Base-by-base conservation (phyloP, 164 flowering plant genomes). In the Piper longum region DNA sequence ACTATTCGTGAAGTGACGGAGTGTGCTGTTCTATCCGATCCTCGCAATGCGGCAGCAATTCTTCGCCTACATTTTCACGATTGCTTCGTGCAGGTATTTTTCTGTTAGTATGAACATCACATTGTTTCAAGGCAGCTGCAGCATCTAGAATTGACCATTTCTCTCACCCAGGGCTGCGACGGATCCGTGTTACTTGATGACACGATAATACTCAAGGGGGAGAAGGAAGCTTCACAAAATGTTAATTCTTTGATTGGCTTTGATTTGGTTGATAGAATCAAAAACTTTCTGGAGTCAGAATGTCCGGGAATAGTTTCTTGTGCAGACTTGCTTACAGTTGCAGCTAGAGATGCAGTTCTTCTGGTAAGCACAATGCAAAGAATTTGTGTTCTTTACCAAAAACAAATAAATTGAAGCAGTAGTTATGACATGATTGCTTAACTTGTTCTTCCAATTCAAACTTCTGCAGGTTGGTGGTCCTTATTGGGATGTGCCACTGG, bases 301-400 rank as follows among this genome's bases (percentile, higher is more conserved):
- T 89, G 98, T 66, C 97, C 98, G 0, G 95, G 85, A 60, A 65
- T 76, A 36, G 97, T 93, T 43, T 93, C 97, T 14, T 93, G 98
- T 64, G 96, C 97, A 3, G 97, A 93, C 77, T 72, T 88, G 57
- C 92, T 93, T 61, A 79, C 98, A 18, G 69, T 89, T 78, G 98
- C 96, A 43, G 98, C 98, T 1, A 85, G 98, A 73, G 98, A 89
- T 74, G 96, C 97, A 12, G 80, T 79, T n/a, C 64, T 88, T 62
- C 78, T 93, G 97, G 98, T 87, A 91, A 60, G 2, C 4, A 59
- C 4, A 54, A 11, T 9, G 12, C 18, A 2, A 48, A 48, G 9
- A 9, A 14, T 9, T 48, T 2, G 61, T 26, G 39, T 17, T 59
- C 39, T n/a, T 19, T 56, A 19, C 19, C 58, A 19, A n/a, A 3